Base-by-base conservation (phyloP, 2,329 filamentous ascomycete species). In the Colletotrichum eleusines region DNA sequence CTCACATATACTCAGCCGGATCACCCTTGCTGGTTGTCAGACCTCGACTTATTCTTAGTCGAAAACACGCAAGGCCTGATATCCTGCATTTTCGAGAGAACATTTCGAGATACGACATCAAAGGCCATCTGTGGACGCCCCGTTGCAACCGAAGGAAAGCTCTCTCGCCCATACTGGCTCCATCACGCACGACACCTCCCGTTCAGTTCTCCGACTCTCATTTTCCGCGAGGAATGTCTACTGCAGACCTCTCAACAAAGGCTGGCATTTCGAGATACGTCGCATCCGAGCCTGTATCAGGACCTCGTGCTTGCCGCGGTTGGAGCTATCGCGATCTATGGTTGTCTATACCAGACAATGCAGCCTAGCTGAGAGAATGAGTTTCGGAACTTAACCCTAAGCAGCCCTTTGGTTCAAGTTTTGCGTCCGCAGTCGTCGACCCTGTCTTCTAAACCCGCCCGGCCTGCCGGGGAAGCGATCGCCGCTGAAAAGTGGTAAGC, bases 331-430 rank as follows among this genome's bases (percentile, higher is more conserved):
- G 77, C 78, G 81, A 76, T 67, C 72, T 69, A 73, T 75, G 74
- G 79, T 80, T 77, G 80, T 81, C 78, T 74, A 77, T 77, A 77
- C 76, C 76, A 78, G 78, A 79, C 78, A 79, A 81, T 80, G 83
- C 82, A 80, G 81, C 77, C 79, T 77, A 78, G 78, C 80, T 84
- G 83, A 82, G 88, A 87, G 88, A 91, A 89, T 85, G 85, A 84
- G 82, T 84, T 83, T 91, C 90, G 94, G 93, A 95, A 95, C 93
- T 95, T 97, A 97, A 97, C 95, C 95, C 95, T 97, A 97, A 92
- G 88, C 85, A 84, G 82, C 84, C 79, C 81, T 85, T 90, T 92
- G 92, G 93, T 89, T 80, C 76, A 73, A 93, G 92, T 87, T 78
- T 94, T 92, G 90, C 89, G 89, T 86, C 86, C 81, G 85, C 84